Evolutionary conservation across 2,329 filamentous ascomycete genomes (phyloP).

Genomic region (Calonectria honghensis): DNA sequence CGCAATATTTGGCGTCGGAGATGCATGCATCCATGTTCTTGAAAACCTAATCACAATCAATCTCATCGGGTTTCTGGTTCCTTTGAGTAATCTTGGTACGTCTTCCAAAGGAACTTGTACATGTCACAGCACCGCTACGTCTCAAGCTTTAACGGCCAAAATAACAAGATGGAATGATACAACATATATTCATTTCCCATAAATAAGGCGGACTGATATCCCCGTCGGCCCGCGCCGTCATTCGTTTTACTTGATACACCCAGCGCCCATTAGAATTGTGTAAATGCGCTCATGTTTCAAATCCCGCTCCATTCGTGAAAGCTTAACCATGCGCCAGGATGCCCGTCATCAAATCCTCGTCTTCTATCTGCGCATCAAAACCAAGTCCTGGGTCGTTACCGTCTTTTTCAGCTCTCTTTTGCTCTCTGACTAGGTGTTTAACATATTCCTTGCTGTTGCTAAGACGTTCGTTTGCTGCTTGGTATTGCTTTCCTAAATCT

Average conservation of each 20-base stretch:
- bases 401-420: conserved; percentile 68
- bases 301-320: not conserved
- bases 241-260: conserved; percentile 22
- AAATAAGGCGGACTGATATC: conserved; percentile 19
- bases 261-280: conserved; percentile 13
- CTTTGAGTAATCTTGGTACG: not conserved
- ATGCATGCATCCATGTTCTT: too few species aligned
- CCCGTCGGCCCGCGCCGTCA: conserved; percentile 6
- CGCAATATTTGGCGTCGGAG: too few species aligned
- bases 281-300: conserved; percentile 19
- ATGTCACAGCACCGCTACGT: not conserved
- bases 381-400: conserved; percentile 58
- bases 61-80: not conserved
- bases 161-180: not conserved
- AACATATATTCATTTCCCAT: conserved; percentile 40
- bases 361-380: conserved; percentile 71
- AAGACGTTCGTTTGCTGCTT: conserved; percentile 72
- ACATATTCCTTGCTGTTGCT: conserved; percentile 75
- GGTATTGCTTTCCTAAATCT: conserved; percentile 68
- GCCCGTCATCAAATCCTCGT: conserved; percentile 78
- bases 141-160: not conserved
- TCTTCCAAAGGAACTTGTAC: not conserved
- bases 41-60: too few species aligned
- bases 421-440: conserved; percentile 66
- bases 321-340: conserved; percentile 52